Percentiles rank a stretch among this genome's conserved stretches.
Conservation (phyloP, 495 filamentous ascomycete species). For the Thermothielavioides terrestris region DNA sequence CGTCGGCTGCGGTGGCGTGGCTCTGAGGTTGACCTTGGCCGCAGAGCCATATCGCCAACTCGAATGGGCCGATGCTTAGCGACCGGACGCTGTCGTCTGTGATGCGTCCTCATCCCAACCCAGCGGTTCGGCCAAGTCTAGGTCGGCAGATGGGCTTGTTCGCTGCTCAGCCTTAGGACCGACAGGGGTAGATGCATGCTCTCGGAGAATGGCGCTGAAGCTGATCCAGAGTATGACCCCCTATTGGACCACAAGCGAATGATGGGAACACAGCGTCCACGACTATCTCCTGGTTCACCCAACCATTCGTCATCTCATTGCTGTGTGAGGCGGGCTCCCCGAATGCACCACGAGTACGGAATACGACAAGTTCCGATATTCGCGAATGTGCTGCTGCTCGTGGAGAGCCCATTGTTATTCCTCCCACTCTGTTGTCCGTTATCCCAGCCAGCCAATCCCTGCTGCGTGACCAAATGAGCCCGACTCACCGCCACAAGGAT, state of each 20-base stretch:
- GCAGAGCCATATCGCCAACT: too few species aligned
- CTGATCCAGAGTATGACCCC: not conserved
- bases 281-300: not conserved
- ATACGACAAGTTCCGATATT: not conserved
- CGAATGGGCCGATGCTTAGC: too few species aligned
- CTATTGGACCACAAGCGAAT: conserved; percentile 2
- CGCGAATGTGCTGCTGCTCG: too few species aligned
- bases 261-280: not conserved
- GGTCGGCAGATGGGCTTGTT: not conserved
- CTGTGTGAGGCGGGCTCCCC: not conserved
- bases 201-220: not conserved
- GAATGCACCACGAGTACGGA: not conserved
- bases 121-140: not conserved
- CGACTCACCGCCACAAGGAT: conserved; percentile 1
- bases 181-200: not conserved
- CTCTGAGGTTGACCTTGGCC: too few species aligned
- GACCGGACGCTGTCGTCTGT: too few species aligned
- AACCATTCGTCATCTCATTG: not conserved
- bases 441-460: too few species aligned
- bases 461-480: not conserved
- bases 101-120: not conserved
- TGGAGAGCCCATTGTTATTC: too few species aligned
- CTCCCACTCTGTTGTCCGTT: too few species aligned
- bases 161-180: not conserved
- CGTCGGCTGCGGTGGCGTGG: too few species aligned